Percentiles rank a stretch among this genome's conserved stretches.
Conservation (phyloP, 106 monocot species). For the Dioscorea zingiberensis region DNA sequence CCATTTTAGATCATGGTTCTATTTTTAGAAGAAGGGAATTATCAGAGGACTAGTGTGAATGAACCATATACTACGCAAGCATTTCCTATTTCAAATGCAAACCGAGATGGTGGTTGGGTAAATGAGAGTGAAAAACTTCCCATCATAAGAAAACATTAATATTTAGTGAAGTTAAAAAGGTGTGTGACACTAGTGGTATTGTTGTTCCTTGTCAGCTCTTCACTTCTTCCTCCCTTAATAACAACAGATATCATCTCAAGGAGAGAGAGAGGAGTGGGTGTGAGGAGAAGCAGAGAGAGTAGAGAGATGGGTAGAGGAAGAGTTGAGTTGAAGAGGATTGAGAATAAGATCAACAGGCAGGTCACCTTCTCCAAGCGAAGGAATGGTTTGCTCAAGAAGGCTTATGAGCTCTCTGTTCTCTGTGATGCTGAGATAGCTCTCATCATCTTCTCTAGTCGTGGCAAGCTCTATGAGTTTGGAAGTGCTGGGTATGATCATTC, state of each 20-base stretch:
- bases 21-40: conserved; percentile 7
- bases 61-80: background rate
- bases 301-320: conserved; percentile 34
- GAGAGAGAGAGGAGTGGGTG: too few relatives aligned
- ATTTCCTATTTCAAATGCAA: background rate
- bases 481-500: conserved; percentile 34
- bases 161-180: background rate
- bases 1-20: conserved; percentile 1
- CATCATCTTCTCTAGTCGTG: conserved; percentile 67
- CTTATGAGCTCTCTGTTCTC: conserved; percentile 65
- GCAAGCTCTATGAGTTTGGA: conserved; percentile 67
- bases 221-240: background rate
- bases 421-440: conserved; percentile 73
- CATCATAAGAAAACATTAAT: background rate
- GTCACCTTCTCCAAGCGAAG: conserved; percentile 69
- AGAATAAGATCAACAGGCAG: conserved; percentile 49
- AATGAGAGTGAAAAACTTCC: background rate
- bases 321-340: conserved; percentile 45
- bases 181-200: background rate
- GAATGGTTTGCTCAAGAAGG: conserved; percentile 71
- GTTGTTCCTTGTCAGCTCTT: background rate
- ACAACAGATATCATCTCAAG: too few relatives aligned
- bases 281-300: background rate
- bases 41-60: background rate
- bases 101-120: background rate